Conservation (phyloP, 2,329 filamentous ascomycete genomes). For the Pleomassaria siparia region DNA sequence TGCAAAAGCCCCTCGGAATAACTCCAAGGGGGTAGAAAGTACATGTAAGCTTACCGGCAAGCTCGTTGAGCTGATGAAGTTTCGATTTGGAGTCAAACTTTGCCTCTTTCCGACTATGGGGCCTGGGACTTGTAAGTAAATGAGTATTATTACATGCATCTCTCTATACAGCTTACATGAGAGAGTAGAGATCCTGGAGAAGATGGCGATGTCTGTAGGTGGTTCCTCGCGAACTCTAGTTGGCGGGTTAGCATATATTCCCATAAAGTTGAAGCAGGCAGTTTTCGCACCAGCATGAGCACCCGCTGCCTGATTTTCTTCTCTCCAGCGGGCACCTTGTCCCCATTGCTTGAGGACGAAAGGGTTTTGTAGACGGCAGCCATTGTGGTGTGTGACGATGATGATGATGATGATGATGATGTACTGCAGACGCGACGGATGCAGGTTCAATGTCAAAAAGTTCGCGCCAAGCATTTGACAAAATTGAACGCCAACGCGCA, state of each 20-base stretch:
- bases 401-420: too few species aligned
- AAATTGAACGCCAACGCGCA: conserved; percentile 1
- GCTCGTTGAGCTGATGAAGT: conserved; percentile 53
- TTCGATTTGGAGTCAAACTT: conserved; percentile 97
- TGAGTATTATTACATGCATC: background rate
- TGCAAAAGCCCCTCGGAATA: too few species aligned
- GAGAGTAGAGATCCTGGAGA: conserved; percentile 80
- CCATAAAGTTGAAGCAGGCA: conserved; percentile 4
- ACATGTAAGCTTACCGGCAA: conserved; percentile 30
- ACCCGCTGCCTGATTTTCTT: conserved; percentile 62
- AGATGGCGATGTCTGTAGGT: conserved; percentile 94
- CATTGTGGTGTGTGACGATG: conserved; percentile 51
- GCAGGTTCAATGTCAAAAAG: background rate
- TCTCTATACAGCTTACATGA: conserved; percentile 58
- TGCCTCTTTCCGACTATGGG: conserved; percentile 89
- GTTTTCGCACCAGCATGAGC: conserved; percentile 64
- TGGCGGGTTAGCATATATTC: conserved; percentile 16
- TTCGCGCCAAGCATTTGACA: conserved; percentile 9
- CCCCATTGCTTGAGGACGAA: conserved; percentile 45
- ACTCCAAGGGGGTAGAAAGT: background rate
- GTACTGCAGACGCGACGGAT: conserved; percentile 14
- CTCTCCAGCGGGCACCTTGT: conserved; percentile 32
- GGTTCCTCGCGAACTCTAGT: conserved; percentile 78
- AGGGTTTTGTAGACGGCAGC: conserved; percentile 60
- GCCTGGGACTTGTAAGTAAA: conserved; percentile 42